Evolutionary conservation across 2,329 filamentous ascomycete species (phyloP).

Genomic region (Gremmenia infestans): DNA sequence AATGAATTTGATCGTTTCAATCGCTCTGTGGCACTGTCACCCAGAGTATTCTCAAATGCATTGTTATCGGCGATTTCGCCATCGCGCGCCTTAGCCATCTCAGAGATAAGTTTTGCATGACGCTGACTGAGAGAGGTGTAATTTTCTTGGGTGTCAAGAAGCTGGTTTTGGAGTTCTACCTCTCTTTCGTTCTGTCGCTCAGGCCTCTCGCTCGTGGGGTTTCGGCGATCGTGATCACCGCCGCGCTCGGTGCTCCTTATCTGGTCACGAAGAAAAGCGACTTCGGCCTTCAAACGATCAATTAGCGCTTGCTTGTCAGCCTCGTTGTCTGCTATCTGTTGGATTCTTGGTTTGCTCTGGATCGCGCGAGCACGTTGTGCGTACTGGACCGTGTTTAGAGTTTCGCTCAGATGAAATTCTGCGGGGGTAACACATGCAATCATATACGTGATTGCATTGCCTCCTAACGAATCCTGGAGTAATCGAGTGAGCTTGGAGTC

Average conservation of each 20-base stretch:
- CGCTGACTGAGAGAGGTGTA: slow-evolving; percentile 87
- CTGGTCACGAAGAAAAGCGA: slow-evolving; percentile 89
- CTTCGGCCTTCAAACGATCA: slow-evolving; percentile 87
- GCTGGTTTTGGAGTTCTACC: slow-evolving; percentile 84
- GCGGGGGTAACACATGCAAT: slow-evolving; percentile 96
- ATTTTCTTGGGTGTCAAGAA: slow-evolving; percentile 90
- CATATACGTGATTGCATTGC: slow-evolving; percentile 99
- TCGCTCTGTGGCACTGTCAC: slow-evolving; percentile 77
- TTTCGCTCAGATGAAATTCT: slow-evolving; percentile 96
- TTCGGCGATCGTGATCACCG: slow-evolving; percentile 40
- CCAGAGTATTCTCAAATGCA: slow-evolving; percentile 55
- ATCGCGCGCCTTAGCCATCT: slow-evolving; percentile 83
- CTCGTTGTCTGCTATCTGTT: slow-evolving; percentile 74
- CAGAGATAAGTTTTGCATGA: slow-evolving; percentile 91
- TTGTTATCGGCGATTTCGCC: slow-evolving; percentile 57
- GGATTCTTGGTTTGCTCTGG: slow-evolving; percentile 94
- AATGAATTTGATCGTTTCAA: slow-evolving; percentile 94
- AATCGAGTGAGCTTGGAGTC: slow-evolving; percentile 95
- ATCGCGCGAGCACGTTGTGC: slow-evolving; percentile 93
- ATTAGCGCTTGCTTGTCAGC: slow-evolving; percentile 92
- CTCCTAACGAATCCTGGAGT: slow-evolving; percentile 91
- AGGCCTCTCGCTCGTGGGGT: slow-evolving; percentile 61
- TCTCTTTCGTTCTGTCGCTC: slow-evolving; percentile 83
- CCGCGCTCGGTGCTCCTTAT: slow-evolving; percentile 78
- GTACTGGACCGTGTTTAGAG: slow-evolving; percentile 95